These are phyloP conservation scores for Cladosporium sp. DNA, from an alignment of 2,329 filamentous ascomycete genomes.

Conservation along the genomic window DNA sequence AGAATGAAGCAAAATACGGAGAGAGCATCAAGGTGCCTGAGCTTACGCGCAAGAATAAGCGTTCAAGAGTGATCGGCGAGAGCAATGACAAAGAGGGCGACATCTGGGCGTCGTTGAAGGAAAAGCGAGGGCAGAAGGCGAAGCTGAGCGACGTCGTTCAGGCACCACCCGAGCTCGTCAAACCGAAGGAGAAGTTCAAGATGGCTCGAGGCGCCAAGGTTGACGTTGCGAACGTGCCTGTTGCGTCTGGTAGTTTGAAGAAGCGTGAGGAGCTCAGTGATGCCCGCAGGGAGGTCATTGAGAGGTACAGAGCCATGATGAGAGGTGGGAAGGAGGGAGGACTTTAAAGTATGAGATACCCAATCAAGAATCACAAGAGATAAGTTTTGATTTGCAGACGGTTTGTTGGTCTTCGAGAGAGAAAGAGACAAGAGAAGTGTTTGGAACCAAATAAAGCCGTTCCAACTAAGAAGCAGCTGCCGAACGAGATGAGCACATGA, in stretches of 20 bases:
- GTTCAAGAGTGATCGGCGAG: conserved; percentile 39
- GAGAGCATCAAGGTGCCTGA: conserved; percentile 40
- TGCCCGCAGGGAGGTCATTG: conserved; percentile 66
- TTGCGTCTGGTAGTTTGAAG: conserved; percentile 65
- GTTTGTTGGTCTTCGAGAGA: background rate
- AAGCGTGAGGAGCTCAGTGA: conserved; percentile 69
- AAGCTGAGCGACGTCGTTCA: conserved; percentile 58
- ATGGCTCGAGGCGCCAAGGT: conserved; percentile 61
- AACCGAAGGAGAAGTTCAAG: conserved; percentile 60
- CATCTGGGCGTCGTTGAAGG: conserved; percentile 72
- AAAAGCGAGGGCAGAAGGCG: conserved; percentile 55
- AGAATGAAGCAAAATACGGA: conserved; percentile 59
- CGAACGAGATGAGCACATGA: conserved; percentile 1
- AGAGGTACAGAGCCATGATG: conserved; percentile 70
- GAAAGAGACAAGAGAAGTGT: background rate
- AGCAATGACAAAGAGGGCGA: conserved; percentile 60
- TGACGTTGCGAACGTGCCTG: conserved; percentile 65
- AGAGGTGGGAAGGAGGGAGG: conserved; percentile 29
- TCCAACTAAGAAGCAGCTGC: background rate
- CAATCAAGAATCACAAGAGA: background rate
- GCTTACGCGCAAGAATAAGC: conserved; percentile 45
- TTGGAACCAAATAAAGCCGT: conserved; percentile 2
- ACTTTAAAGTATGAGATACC: conserved; percentile 5
- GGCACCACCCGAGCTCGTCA: conserved; percentile 70
- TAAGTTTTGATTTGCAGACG: too few relatives aligned